These are phyloP conservation scores for Chaetomiaceae sp. DNA, from an alignment of 2,329 filamentous ascomycete genomes.

Conservation along the genomic window DNA sequence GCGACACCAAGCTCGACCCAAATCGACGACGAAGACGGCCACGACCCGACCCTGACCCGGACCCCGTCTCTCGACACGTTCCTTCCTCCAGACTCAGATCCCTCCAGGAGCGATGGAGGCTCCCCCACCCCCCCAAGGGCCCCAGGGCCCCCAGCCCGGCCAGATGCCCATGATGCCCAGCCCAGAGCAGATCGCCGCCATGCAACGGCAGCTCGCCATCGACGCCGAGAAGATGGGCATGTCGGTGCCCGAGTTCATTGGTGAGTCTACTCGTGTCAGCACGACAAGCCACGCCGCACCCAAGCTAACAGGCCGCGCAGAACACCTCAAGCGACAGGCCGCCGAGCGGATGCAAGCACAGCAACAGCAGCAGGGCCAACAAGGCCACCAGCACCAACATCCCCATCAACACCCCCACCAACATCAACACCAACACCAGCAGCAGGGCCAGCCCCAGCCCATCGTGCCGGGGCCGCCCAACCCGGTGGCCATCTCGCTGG, in stretches of 20 bases:
- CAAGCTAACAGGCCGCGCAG: slow-evolving; percentile 28
- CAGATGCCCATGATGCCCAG: slow-evolving; percentile 48
- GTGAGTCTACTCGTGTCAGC: not conserved
- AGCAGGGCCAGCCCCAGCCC: slow-evolving; percentile 49
- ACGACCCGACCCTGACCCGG: no score
- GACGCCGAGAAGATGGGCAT: slow-evolving; percentile 84
- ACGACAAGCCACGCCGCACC: not conserved
- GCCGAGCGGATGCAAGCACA: slow-evolving; percentile 41
- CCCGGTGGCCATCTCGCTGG: slow-evolving; percentile 81
- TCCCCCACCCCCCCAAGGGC: slow-evolving; percentile 6
- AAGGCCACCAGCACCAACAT: slow-evolving; percentile 27
- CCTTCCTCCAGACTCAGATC: not conserved
- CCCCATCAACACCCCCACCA: slow-evolving; percentile 31
- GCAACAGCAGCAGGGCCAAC: slow-evolving; percentile 28
- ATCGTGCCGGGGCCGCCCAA: slow-evolving; percentile 78
- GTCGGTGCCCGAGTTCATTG: slow-evolving; percentile 76
- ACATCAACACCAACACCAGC: slow-evolving; percentile 30
- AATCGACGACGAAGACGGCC: no score
- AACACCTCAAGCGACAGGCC: slow-evolving; percentile 57
- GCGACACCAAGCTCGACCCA: no score
- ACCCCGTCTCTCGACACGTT: no score
- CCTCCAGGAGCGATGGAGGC: slow-evolving; percentile 5
- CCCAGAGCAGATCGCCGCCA: slow-evolving; percentile 77
- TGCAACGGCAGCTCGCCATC: slow-evolving; percentile 75
- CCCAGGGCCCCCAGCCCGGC: slow-evolving; percentile 15